These are phyloP conservation scores for Yamadazyma conglobata DNA, from an alignment of 1,139 yeast species.

Conservation along the genomic window DNA sequence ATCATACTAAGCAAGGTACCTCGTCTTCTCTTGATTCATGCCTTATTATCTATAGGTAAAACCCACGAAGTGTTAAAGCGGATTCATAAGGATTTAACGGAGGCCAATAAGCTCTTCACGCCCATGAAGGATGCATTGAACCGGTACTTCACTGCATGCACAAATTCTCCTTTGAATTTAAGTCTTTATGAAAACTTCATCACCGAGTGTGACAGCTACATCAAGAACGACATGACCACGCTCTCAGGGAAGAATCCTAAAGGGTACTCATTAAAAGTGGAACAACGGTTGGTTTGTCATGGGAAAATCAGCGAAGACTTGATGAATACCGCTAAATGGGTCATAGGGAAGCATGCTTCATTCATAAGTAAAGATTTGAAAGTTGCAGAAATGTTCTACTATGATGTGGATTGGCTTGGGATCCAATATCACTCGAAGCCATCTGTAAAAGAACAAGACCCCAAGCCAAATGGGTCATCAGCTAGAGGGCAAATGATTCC, in stretches of 20 bases:
- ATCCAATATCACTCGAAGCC: constrained; percentile 27
- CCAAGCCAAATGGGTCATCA: too few relatives aligned
- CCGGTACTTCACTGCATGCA: constrained; percentile 51
- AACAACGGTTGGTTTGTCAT: constrained; percentile 64
- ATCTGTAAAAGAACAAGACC: too few relatives aligned
- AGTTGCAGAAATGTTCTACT: constrained; percentile 54
- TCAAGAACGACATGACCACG: constrained; percentile 27
- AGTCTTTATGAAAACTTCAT: constrained; percentile 61
- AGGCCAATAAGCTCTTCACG: constrained; percentile 39
- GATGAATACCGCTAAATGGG: constrained; percentile 24
- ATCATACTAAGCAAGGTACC: constrained; percentile 66
- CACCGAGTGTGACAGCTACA: constrained; percentile 43
- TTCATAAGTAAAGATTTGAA: constrained; percentile 38
- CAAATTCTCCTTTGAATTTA: constrained; percentile 55
- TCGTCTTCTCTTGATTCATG: constrained; percentile 63
- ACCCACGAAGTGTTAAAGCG: constrained; percentile 57
- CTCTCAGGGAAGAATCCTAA: constrained; percentile 26
- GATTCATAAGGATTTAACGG: constrained; percentile 41
- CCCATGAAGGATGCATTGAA: constrained; percentile 56
- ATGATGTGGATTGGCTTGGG: constrained; percentile 69
- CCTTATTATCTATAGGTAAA: constrained; percentile 66
- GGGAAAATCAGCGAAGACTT: constrained; percentile 55
- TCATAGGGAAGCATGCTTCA: constrained; percentile 32
- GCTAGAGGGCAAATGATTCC: constrained; percentile 17
- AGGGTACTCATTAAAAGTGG: constrained; percentile 42